Percentiles rank a stretch among this genome's conserved stretches.
These are phyloP conservation scores for Dipteronia sinensis DNA, from an alignment of 345 rosid species.

Conservation along the genomic window DNA sequence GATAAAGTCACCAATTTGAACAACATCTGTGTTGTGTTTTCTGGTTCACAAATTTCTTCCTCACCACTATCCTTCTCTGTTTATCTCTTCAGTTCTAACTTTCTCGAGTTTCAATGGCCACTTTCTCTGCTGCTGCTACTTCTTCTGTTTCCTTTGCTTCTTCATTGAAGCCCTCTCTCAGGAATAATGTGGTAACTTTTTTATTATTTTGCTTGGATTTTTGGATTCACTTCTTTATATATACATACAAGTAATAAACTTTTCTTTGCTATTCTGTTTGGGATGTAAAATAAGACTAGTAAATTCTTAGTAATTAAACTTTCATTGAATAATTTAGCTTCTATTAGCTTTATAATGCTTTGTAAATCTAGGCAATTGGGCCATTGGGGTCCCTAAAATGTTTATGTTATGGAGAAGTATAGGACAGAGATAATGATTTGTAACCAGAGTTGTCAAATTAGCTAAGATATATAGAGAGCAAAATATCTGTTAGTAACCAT, in stretches of 20 bases:
- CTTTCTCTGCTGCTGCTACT: slow-evolving; percentile 24
- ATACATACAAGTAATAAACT: too few relatives aligned
- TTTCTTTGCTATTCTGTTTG: too few relatives aligned
- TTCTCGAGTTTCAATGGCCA: slow-evolving; percentile 25
- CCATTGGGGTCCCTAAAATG: background rate
- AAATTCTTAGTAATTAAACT: background rate
- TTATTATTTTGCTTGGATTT: too few relatives aligned
- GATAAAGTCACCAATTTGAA: background rate
- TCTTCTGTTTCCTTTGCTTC: slow-evolving; percentile 21
- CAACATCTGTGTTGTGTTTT: background rate
- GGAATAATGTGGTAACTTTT: slow-evolving; percentile 25
- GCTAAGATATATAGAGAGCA: background rate
- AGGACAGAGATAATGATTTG: background rate
- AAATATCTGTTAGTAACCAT: background rate
- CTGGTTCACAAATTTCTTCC: slow-evolving; percentile 6
- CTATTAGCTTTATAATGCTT: background rate
- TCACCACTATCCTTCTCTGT: background rate
- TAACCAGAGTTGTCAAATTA: background rate
- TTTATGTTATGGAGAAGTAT: background rate
- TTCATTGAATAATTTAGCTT: background rate
- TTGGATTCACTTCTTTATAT: too few relatives aligned
- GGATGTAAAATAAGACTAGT: background rate
- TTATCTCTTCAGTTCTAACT: slow-evolving; percentile 5
- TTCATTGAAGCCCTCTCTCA: slow-evolving; percentile 24
- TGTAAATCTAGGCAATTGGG: background rate